Evolutionary conservation across 352 stramenopile genomes (phyloP).

Genomic region (Phytophthora citrophthora): DNA sequence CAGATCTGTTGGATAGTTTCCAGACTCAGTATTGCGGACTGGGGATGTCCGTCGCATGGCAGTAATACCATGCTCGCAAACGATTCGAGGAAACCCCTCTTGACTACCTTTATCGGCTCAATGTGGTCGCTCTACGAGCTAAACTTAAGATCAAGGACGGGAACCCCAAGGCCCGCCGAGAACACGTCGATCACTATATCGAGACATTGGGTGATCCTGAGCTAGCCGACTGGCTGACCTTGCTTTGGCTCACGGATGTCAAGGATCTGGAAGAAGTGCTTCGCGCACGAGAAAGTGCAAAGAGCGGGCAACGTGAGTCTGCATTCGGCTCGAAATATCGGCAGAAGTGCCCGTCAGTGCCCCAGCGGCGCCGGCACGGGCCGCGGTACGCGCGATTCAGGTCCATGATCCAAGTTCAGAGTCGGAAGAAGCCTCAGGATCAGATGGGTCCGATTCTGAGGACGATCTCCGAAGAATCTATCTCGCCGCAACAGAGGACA

Average conservation of each 20-base stretch:
- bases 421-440: no score
- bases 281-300: not conserved
- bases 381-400: no score
- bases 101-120: conserved; percentile 9
- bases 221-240: not conserved
- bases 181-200: conserved; percentile 24
- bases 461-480: no score
- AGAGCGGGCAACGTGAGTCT: no score
- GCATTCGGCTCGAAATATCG: no score
- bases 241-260: not conserved
- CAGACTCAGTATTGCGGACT: conserved; percentile 11
- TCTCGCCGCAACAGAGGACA: no score
- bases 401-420: no score
- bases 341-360: no score
- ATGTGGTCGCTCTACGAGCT: conserved; percentile 7
- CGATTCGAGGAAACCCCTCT: conserved; percentile 9
- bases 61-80: not conserved
- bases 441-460: no score
- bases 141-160: conserved; percentile 6
- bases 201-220: conserved; percentile 17
- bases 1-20: no score
- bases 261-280: conserved; percentile 2
- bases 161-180: not conserved
- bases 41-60: not conserved
- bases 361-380: no score